phyloP scores from a whole-genome alignment of 2,329 filamentous ascomycete species.

The Penicillium sp. region DNA sequence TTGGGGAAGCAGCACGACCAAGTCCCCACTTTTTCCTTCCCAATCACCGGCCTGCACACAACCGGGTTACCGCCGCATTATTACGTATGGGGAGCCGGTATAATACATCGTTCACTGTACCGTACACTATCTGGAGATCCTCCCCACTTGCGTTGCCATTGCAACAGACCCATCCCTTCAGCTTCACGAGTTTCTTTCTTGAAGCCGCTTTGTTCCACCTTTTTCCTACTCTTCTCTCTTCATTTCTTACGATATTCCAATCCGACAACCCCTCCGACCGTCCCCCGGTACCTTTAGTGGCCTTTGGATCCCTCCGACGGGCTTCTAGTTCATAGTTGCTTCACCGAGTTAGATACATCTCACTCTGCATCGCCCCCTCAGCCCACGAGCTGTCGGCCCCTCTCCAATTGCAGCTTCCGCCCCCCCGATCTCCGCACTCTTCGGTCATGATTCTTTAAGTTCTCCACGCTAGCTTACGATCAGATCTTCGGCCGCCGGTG shows the following conservation, averaged over 20 bases:
- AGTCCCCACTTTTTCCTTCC: background rate
- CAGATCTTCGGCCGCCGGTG: conserved; percentile 18
- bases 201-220: conserved; percentile 26
- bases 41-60: background rate
- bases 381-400: conserved; percentile 25
- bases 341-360: background rate
- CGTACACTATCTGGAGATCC: conserved; percentile 37
- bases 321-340: background rate
- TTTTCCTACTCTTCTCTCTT: conserved; percentile 26
- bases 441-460: conserved; percentile 34
- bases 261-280: conserved; percentile 9
- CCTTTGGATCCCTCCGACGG: background rate
- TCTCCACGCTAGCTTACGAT: conserved; percentile 16
- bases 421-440: conserved; percentile 11
- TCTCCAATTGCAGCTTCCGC: conserved; percentile 20
- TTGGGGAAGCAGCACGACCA: background rate
- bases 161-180: conserved; percentile 44
- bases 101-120: background rate
- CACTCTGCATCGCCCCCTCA: conserved; percentile 12
- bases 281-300: background rate
- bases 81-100: conserved; percentile 9
- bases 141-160: conserved; percentile 45
- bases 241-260: conserved; percentile 24
- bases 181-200: conserved; percentile 39
- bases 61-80: conserved; percentile 3